Evolutionary conservation across 192 early-diverging fungal genomes (phyloP).

Genomic region (Gonapodya sp.): DNA sequence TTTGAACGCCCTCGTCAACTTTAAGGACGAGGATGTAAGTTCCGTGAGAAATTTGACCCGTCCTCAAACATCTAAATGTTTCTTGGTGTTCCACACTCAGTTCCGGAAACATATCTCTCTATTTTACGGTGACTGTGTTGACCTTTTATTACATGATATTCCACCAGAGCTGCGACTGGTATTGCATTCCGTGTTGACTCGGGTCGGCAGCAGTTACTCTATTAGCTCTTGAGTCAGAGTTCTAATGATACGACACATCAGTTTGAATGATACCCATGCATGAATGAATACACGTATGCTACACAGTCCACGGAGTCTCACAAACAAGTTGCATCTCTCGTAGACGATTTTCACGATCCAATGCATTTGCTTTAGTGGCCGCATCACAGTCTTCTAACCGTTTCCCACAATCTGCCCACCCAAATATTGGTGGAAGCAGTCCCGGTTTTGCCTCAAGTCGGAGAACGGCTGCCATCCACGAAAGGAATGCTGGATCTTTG

Average conservation of each 20-base stretch:
- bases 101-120: slow-evolving; percentile 45
- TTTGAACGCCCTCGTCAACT: slow-evolving; percentile 51
- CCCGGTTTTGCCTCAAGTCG: not conserved
- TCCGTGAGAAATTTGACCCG: not conserved
- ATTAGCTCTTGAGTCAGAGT: not conserved
- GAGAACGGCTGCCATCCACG: not conserved
- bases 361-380: not conserved
- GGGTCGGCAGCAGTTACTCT: slow-evolving; percentile 21
- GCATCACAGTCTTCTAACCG: not conserved
- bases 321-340: not conserved
- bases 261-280: not conserved
- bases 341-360: not conserved
- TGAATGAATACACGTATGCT: not conserved
- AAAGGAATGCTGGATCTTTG: not conserved
- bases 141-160: slow-evolving; percentile 53
- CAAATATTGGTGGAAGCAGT: not conserved
- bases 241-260: not conserved
- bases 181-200: slow-evolving; percentile 34
- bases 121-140: slow-evolving; percentile 57
- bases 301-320: not conserved
- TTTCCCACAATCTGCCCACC: not conserved
- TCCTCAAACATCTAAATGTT: not conserved
- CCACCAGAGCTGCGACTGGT: slow-evolving; percentile 45
- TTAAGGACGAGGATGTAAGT: slow-evolving; percentile 54
- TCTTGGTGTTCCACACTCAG: slow-evolving; percentile 18